Evolutionary conservation across 306 rosid species (phyloP).

Genomic region (peach (Prunus persica)): DNA sequence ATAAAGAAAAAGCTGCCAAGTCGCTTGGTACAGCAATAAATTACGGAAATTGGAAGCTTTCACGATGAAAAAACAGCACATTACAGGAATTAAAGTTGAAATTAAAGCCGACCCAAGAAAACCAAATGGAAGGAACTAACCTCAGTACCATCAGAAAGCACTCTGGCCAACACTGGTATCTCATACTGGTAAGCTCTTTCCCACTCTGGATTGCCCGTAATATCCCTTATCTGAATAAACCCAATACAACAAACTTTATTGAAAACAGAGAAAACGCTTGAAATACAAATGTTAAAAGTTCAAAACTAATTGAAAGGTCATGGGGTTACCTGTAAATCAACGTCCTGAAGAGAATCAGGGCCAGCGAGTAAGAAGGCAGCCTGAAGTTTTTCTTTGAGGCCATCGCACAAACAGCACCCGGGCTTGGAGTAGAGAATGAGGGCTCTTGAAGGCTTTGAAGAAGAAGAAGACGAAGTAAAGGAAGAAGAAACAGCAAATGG

Average conservation of each 20-base stretch:
- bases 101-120: slow-evolving; percentile 10
- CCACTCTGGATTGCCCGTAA: slow-evolving; percentile 78
- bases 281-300: neutral
- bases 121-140: slow-evolving; percentile 36
- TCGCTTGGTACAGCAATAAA: neutral
- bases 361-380: slow-evolving; percentile 63
- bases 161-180: slow-evolving; percentile 83
- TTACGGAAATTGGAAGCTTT: neutral
- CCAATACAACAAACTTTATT: slow-evolving; percentile 9
- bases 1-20: neutral
- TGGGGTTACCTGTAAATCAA: slow-evolving; percentile 49
- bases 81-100: neutral
- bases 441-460: slow-evolving; percentile 43
- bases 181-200: slow-evolving; percentile 84
- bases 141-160: slow-evolving; percentile 85
- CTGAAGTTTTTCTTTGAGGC: slow-evolving; percentile 93
- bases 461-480: slow-evolving; percentile 35
- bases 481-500: slow-evolving; percentile 36
- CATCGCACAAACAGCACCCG: slow-evolving; percentile 97
- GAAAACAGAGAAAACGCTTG: neutral
- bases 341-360: slow-evolving; percentile 68
- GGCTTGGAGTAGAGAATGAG: slow-evolving; percentile 89
- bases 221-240: slow-evolving; percentile 67
- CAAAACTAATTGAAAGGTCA: neutral
- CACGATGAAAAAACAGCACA: slow-evolving; percentile 6